A percentile compares a stretch with the other conserved stretches of the same genome.
These are phyloP conservation scores for Paragyromitra xinjiangensis DNA, from an alignment of 495 filamentous ascomycete species.

Conservation along the genomic window DNA sequence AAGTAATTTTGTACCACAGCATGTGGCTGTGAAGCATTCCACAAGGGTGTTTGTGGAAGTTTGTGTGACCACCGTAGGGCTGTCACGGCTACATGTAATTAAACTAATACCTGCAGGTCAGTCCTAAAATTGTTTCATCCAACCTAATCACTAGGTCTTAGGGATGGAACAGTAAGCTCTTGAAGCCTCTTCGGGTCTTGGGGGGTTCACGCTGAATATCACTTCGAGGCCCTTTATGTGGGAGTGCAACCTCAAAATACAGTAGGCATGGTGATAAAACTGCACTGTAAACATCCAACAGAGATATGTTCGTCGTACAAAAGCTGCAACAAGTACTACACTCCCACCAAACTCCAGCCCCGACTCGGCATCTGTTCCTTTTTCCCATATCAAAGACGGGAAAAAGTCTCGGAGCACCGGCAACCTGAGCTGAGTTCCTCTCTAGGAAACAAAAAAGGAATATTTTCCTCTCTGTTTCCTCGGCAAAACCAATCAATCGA, in stretches of 20 bases:
- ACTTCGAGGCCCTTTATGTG: not conserved
- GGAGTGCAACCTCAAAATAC: not conserved
- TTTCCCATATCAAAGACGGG: conserved; percentile 13
- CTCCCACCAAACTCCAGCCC: conserved; percentile 1
- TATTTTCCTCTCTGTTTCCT: conserved; percentile 18
- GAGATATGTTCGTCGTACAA: not conserved
- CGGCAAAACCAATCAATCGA: conserved; percentile 6
- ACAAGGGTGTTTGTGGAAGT: not conserved
- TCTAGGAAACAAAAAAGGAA: conserved; percentile 14
- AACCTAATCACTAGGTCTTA: not conserved
- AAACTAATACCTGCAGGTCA: conserved; percentile 14
- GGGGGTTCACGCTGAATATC: not conserved
- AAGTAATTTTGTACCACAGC: not conserved
- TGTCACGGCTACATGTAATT: not conserved
- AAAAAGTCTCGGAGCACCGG: conserved; percentile 30
- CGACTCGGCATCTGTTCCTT: not conserved
- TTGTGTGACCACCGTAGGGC: conserved; percentile 31
- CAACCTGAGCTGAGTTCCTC: conserved; percentile 6
- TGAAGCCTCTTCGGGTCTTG: not conserved
- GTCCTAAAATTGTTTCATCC: conserved; percentile 12
- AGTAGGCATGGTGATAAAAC: not conserved
- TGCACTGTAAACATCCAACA: not conserved
- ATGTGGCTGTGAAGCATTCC: conserved; percentile 15
- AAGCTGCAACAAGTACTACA: not conserved
- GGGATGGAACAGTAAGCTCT: not conserved